phyloP scores from a whole-genome alignment of 75 land plant genomes.

The Pseudotsuga menziesii region DNA sequence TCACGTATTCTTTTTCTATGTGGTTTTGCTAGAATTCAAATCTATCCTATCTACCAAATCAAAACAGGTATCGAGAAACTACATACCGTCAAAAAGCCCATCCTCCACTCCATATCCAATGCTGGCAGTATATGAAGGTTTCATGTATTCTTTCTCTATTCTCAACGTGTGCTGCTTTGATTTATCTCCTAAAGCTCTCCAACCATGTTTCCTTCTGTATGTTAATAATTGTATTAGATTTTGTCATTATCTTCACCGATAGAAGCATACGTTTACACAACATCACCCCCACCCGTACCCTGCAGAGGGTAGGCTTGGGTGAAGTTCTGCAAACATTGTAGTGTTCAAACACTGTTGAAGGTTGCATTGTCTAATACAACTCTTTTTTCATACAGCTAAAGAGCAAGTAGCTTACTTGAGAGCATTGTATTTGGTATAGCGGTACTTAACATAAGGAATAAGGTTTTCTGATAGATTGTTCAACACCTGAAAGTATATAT shows the following conservation, averaged over 20 bases:
- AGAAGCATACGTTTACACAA: background rate
- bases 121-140: conserved; percentile 79
- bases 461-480: conserved; percentile 78
- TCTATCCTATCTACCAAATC: background rate
- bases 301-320: no score
- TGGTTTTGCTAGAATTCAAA: background rate
- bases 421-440: conserved; percentile 65
- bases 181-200: conserved; percentile 34
- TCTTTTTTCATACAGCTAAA: background rate
- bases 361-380: no score
- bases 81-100: conserved; percentile 93
- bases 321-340: no score
- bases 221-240: conserved; percentile 9
- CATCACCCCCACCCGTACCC: no score
- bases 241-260: background rate
- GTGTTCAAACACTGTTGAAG: no score
- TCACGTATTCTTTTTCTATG: conserved; percentile 83
- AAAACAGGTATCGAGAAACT: background rate
- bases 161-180: conserved; percentile 29
- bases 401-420: conserved; percentile 44
- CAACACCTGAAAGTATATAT: conserved; percentile 45
- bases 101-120: conserved; percentile 79
- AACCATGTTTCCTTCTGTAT: conserved; percentile 40
- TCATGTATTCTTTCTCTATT: conserved; percentile 85
- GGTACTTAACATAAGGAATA: conserved; percentile 73